Conservation (phyloP, 192 early-diverging fungal genomes). For the Coemansia biformis region DNA sequence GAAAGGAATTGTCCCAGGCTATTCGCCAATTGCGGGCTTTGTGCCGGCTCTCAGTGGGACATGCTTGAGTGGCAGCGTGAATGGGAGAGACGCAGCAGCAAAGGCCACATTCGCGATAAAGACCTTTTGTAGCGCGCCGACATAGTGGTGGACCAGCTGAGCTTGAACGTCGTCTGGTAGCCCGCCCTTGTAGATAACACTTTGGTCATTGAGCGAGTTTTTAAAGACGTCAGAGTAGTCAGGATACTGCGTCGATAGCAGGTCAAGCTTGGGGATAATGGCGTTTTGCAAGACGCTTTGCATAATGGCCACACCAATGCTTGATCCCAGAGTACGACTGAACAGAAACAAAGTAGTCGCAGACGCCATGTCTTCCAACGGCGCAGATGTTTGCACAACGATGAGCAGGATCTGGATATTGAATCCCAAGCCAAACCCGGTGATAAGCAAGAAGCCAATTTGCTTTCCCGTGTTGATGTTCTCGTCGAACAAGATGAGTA, state of each 20-base stretch:
- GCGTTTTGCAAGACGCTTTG: conserved; percentile 54
- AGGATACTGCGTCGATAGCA: conserved; percentile 11
- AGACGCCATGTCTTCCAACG: conserved; percentile 55
- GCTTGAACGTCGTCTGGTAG: conserved; percentile 34
- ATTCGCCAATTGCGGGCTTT: neutral
- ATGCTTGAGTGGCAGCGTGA: conserved; percentile 48
- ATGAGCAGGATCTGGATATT: conserved; percentile 60
- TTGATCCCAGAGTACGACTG: conserved; percentile 57
- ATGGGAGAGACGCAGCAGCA: conserved; percentile 46
- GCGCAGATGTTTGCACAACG: conserved; percentile 62
- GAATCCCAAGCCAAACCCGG: conserved; percentile 55
- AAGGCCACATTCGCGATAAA: conserved; percentile 56
- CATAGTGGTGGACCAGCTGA: conserved; percentile 48
- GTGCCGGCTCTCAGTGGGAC: neutral
- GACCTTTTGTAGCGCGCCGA: conserved; percentile 50
- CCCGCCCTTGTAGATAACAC: conserved; percentile 19
- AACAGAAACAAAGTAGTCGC: conserved; percentile 64
- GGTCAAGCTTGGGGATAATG: conserved; percentile 17
- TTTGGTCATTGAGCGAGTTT: conserved; percentile 30
- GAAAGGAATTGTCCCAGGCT: too few relatives aligned
- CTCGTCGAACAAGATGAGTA: conserved; percentile 53
- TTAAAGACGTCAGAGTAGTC: conserved; percentile 12
- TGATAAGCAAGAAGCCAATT: conserved; percentile 55
- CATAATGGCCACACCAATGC: conserved; percentile 56
- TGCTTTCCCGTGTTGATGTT: conserved; percentile 45